Evolutionary conservation across 1,284 basidiomycete genomes (phyloP).

Genomic region (Neonothopanus nambi): DNA sequence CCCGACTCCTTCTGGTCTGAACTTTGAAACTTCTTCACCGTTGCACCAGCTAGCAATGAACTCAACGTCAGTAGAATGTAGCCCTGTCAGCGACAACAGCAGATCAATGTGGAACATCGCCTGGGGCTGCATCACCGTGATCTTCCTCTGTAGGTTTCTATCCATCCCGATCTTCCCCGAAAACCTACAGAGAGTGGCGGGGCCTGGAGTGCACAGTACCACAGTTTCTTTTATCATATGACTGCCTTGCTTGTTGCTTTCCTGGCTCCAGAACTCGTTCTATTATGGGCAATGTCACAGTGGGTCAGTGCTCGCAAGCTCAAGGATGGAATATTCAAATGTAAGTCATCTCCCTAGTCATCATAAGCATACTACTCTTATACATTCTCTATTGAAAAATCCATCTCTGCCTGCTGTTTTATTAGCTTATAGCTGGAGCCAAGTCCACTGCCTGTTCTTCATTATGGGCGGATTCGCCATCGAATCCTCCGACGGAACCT

Average conservation of each 20-base stretch:
- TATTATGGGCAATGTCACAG: constrained; percentile 31
- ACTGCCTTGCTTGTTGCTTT: constrained; percentile 29
- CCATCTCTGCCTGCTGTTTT: no score
- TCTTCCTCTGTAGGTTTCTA: constrained; percentile 34
- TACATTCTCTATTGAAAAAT: no score
- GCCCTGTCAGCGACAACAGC: neutral
- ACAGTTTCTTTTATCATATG: no score
- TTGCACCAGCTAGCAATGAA: no score
- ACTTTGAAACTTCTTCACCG: no score
- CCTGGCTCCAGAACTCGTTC: constrained; percentile 31
- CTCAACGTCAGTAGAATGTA: no score
- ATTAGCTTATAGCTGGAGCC: no score
- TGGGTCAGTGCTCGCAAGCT: constrained; percentile 25
- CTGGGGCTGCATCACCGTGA: constrained; percentile 33
- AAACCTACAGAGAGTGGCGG: constrained; percentile 1
- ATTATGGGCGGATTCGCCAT: constrained; percentile 20
- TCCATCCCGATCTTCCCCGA: constrained; percentile 36
- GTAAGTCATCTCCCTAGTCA: no score
- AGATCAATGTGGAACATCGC: constrained; percentile 21
- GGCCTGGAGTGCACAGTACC: constrained; percentile 11
- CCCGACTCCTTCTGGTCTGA: no score
- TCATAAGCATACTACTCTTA: no score
- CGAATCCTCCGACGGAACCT: no score
- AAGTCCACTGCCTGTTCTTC: constrained; percentile 14
- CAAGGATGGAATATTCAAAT: no score